A percentile compares a stretch with the other conserved stretches of the same genome.
phyloP scores from a whole-genome alignment of 257 asterid genomes.

The Solanum chiquidenum region DNA sequence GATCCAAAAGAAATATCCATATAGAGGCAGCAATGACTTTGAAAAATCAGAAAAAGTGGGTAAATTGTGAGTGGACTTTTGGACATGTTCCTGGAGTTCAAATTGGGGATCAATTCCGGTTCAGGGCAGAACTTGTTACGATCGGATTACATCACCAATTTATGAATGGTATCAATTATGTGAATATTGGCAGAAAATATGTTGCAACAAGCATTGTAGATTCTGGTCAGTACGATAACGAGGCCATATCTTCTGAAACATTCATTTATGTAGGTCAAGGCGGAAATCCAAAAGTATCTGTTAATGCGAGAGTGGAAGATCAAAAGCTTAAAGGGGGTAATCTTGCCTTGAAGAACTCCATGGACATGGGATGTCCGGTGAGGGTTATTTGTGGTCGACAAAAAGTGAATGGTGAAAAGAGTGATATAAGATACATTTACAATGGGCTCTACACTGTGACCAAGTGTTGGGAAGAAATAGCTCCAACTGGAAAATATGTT shows the following conservation, averaged over 20 bases:
- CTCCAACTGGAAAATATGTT: too few relatives aligned
- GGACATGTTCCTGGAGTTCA: neutral
- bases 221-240: neutral
- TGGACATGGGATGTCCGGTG: too few relatives aligned
- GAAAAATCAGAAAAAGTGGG: neutral
- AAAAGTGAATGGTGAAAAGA: too few relatives aligned
- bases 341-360: slow-evolving; percentile 27
- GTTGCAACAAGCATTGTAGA: neutral
- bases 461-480: too few relatives aligned
- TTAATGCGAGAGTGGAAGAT: neutral
- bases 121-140: neutral
- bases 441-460: too few relatives aligned
- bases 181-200: neutral
- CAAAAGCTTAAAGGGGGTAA: slow-evolving; percentile 23
- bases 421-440: too few relatives aligned
- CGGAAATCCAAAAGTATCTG: neutral
- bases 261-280: slow-evolving; percentile 31
- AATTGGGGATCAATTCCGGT: neutral
- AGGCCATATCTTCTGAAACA: neutral
- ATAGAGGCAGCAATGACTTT: neutral
- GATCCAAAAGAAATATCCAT: neutral
- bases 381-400: too few relatives aligned
- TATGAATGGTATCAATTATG: neutral
- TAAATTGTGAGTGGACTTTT: neutral
- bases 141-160: neutral